Evolutionary conservation across 2,329 filamentous ascomycete genomes (phyloP).

Genomic region (Alternaria longipes): DNA sequence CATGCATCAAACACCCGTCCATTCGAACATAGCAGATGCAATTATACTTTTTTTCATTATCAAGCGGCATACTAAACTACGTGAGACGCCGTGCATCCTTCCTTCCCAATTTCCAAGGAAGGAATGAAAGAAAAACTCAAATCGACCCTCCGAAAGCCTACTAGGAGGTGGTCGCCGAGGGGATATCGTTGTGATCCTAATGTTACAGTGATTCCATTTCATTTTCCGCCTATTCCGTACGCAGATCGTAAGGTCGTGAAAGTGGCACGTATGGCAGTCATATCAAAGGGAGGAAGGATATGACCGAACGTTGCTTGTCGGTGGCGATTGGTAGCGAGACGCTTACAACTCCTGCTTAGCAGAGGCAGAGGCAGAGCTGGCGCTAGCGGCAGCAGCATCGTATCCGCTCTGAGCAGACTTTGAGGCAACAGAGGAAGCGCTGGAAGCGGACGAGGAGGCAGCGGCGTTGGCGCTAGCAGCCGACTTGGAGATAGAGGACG

Average conservation of each 20-base stretch:
- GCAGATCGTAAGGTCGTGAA: slow-evolving; percentile 36
- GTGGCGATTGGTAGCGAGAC: background rate
- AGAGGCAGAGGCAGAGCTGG: slow-evolving; percentile 37
- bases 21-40: fast-evolving
- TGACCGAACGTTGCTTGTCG: slow-evolving; percentile 27
- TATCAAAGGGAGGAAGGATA: background rate
- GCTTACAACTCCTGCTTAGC: slow-evolving; percentile 59
- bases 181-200: slow-evolving; percentile 37
- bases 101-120: slow-evolving; percentile 15
- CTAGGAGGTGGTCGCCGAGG: slow-evolving; percentile 23
- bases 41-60: slow-evolving; percentile 30
- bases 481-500: slow-evolving; percentile 46
- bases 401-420: slow-evolving; percentile 46
- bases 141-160: slow-evolving; percentile 28
- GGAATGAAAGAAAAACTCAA: slow-evolving; percentile 20
- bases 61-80: slow-evolving; percentile 30
- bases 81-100: slow-evolving; percentile 25
- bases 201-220: slow-evolving; percentile 34
- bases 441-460: slow-evolving; percentile 45
- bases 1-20: background rate
- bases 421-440: slow-evolving; percentile 44
- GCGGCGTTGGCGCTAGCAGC: slow-evolving; percentile 44
- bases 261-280: slow-evolving; percentile 24
- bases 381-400: slow-evolving; percentile 45
- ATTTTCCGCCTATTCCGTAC: slow-evolving; percentile 28